Evolutionary conservation across 176 grass and related monocot genomes (phyloP).

Genomic region (Lolium rigidum): DNA sequence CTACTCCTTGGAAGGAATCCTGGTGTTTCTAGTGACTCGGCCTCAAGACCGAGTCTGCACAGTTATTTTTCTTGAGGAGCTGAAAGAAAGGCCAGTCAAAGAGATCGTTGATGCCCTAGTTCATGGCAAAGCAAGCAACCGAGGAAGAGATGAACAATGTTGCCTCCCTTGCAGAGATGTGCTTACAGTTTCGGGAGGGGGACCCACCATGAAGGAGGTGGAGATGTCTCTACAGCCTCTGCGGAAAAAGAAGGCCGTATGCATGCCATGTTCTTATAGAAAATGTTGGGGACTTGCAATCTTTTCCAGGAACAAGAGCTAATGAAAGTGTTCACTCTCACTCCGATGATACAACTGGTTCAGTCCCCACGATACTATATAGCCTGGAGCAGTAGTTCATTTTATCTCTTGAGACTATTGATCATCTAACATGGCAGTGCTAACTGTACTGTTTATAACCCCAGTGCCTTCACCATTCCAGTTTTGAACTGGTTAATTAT

Average conservation of each 20-base stretch:
- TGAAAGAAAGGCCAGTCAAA: not conserved
- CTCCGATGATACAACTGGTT: not conserved
- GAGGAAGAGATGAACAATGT: not conserved
- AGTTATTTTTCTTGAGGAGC: not conserved
- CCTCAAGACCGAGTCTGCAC: too few species aligned
- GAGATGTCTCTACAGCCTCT: not conserved
- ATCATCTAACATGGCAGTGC: not conserved
- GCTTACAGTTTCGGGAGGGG: conserved; percentile 1
- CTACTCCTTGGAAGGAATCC: not conserved
- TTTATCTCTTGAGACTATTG: not conserved
- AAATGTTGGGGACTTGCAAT: not conserved
- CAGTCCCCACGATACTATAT: not conserved
- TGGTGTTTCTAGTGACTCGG: too few species aligned
- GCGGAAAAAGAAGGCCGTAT: not conserved
- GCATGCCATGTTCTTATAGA: not conserved
- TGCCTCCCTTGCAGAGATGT: conserved; percentile 14
- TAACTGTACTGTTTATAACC: not conserved
- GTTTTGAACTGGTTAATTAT: not conserved
- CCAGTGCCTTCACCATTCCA: not conserved
- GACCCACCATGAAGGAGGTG: not conserved
- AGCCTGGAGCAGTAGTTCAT: not conserved
- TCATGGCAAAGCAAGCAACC: not conserved
- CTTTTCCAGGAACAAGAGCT: not conserved
- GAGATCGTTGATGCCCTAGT: conserved; percentile 9
- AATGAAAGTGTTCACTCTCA: not conserved